Conservation (phyloP, 345 rosid species). For the Acer saccharum region DNA sequence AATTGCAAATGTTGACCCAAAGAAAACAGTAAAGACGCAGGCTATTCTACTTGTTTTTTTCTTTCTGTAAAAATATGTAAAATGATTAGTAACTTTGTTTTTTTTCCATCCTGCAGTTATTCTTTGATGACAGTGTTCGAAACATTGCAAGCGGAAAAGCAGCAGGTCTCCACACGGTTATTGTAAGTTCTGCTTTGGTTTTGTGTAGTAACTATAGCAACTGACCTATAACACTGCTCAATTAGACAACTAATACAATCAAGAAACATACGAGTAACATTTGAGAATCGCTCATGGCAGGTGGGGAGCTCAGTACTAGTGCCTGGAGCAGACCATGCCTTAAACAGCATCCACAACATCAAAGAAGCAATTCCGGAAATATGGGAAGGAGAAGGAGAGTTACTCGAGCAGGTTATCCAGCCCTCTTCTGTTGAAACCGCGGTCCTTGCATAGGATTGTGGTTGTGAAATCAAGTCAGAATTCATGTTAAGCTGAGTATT, state of each 20-base stretch:
- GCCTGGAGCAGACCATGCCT: conserved; percentile 78
- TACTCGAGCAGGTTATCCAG: conserved; percentile 59
- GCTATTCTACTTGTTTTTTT: neutral
- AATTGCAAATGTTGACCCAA: conserved; percentile 63
- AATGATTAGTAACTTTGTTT: neutral
- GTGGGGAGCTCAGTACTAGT: conserved; percentile 67
- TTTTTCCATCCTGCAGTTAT: conserved; percentile 46
- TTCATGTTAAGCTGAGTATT: neutral
- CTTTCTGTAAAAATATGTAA: neutral
- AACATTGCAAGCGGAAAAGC: conserved; percentile 80
- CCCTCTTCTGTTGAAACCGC: conserved; percentile 54
- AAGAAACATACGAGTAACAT: neutral
- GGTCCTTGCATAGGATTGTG: conserved; percentile 55
- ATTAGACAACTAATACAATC: neutral
- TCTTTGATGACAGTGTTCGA: conserved; percentile 86
- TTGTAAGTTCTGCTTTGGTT: conserved; percentile 41
- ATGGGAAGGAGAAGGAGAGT: conserved; percentile 67
- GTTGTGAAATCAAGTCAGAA: neutral
- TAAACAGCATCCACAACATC: conserved; percentile 80
- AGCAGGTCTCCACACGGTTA: conserved; percentile 71
- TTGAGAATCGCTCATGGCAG: conserved; percentile 33
- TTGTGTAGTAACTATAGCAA: neutral
- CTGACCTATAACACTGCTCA: neutral
- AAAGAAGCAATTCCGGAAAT: conserved; percentile 81
- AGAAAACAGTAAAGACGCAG: conserved; percentile 56